These are phyloP conservation scores for Backusella psychrophila DNA, from an alignment of 192 early-diverging fungal species.

Conservation along the genomic window DNA sequence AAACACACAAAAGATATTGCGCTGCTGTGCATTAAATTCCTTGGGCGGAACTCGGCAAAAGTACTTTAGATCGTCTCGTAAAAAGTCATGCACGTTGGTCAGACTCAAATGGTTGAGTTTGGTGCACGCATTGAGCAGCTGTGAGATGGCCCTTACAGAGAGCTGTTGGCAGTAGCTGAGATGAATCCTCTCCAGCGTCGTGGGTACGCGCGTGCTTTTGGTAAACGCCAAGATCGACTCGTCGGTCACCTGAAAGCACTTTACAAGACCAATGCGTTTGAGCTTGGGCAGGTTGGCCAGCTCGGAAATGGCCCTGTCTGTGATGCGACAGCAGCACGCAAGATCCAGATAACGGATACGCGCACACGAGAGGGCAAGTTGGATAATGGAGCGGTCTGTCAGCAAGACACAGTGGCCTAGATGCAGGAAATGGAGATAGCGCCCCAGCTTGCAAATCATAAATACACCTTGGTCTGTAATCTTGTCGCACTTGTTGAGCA, in stretches of 20 bases:
- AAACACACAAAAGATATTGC: slow-evolving; percentile 58
- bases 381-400: slow-evolving; percentile 49
- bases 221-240: slow-evolving; percentile 47
- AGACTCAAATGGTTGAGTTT: slow-evolving; percentile 53
- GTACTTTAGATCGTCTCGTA: slow-evolving; percentile 43
- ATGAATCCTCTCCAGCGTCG: slow-evolving; percentile 55
- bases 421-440: slow-evolving; percentile 57
- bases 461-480: slow-evolving; percentile 52
- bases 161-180: slow-evolving; percentile 56
- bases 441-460: slow-evolving; percentile 46
- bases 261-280: slow-evolving; percentile 57
- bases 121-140: slow-evolving; percentile 45
- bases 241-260: slow-evolving; percentile 59
- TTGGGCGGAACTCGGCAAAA: slow-evolving; percentile 54
- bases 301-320: slow-evolving; percentile 49
- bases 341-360: slow-evolving; percentile 57
- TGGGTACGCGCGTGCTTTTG: slow-evolving; percentile 37
- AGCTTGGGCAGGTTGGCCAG: slow-evolving; percentile 52
- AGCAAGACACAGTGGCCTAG: slow-evolving; percentile 54
- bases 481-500: slow-evolving; percentile 52
- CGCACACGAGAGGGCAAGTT: slow-evolving; percentile 46
- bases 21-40: slow-evolving; percentile 53
- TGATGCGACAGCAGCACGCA: slow-evolving; percentile 52
- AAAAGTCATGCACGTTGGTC: slow-evolving; percentile 55
- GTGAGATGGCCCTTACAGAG: slow-evolving; percentile 40